Conservation (phyloP, 2,329 filamentous ascomycete genomes). For the Botrytis fabae region DNA sequence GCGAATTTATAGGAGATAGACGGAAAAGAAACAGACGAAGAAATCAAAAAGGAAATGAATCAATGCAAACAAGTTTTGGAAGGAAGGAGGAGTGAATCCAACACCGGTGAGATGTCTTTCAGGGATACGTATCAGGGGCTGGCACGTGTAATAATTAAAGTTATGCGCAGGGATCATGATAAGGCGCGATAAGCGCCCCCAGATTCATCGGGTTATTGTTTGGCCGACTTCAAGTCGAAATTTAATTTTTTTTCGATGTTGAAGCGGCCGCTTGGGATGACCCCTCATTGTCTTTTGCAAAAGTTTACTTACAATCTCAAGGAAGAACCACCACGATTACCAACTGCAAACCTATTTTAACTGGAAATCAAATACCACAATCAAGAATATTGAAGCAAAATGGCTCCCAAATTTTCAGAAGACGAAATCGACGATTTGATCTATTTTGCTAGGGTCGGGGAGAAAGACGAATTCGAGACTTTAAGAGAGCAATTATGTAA, state of each 20-base stretch:
- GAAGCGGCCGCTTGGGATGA: conserved; percentile 9
- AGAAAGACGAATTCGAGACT: conserved; percentile 65
- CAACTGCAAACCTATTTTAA: too few relatives aligned
- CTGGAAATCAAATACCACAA: not conserved
- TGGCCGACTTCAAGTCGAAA: not conserved
- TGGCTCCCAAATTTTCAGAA: conserved; percentile 55
- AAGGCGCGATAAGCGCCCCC: conserved; percentile 18
- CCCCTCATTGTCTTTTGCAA: not conserved
- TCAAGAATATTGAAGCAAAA: not conserved
- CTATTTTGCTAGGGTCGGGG: conserved; percentile 79
- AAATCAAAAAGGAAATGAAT: not conserved
- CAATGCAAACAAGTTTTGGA: not conserved
- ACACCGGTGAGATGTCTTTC: conserved; percentile 3
- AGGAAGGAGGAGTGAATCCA: conserved; percentile 10
- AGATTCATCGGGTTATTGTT: conserved; percentile 11
- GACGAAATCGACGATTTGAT: conserved; percentile 91
- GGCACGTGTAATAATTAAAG: conserved; percentile 17
- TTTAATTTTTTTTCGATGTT: conserved; percentile 9
- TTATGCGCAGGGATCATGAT: not conserved
- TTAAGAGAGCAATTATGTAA: conserved; percentile 59
- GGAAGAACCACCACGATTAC: too few relatives aligned
- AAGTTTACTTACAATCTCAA: not conserved
- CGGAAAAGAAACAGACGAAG: not conserved
- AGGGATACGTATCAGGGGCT: conserved; percentile 21
- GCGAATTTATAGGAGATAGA: not conserved